A percentile compares a stretch with the other conserved stretches of the same genome.
These are phyloP conservation scores for Sporothrix curviconia DNA, from an alignment of 2,329 filamentous ascomycete genomes.

Conservation along the genomic window DNA sequence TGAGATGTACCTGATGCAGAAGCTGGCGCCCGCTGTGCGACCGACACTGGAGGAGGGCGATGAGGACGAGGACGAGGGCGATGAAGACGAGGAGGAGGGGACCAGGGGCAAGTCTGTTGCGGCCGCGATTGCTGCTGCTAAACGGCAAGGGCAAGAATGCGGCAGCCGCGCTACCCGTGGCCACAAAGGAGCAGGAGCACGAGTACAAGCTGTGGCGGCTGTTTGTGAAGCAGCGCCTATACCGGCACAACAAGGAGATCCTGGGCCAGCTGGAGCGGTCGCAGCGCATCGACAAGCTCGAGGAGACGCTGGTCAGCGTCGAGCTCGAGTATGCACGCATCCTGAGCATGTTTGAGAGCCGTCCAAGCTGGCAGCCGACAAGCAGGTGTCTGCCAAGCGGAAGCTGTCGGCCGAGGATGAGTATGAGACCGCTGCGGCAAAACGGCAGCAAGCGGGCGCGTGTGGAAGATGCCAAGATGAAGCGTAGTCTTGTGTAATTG, in stretches of 20 bases:
- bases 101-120: constrained; percentile 17
- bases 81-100: no score
- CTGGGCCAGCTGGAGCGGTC: constrained; percentile 61
- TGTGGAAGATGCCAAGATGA: background rate
- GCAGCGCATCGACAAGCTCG: constrained; percentile 66
- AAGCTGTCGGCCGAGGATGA: constrained; percentile 20
- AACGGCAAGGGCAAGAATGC: constrained; percentile 14
- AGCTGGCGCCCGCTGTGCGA: constrained; percentile 50
- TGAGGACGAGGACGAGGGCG: constrained; percentile 24
- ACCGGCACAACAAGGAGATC: constrained; percentile 65
- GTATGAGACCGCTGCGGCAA: constrained; percentile 17
- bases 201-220: constrained; percentile 66
- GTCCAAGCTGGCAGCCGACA: constrained; percentile 23
- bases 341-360: constrained; percentile 42
- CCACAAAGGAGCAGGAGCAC: constrained; percentile 51
- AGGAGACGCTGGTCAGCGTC: constrained; percentile 61
- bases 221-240: constrained; percentile 70
- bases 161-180: constrained; percentile 20
- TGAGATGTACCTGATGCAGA: constrained; percentile 67
- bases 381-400: constrained; percentile 17
- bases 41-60: constrained; percentile 40
- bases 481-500: background rate
- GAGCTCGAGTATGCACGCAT: constrained; percentile 67
- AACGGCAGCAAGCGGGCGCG: constrained; percentile 11
- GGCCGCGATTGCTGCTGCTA: constrained; percentile 1